A percentile compares a stretch with the other conserved stretches of the same genome.
Conservation (phyloP, 129 eudicot genomes). For the Tagetes erecta region DNA sequence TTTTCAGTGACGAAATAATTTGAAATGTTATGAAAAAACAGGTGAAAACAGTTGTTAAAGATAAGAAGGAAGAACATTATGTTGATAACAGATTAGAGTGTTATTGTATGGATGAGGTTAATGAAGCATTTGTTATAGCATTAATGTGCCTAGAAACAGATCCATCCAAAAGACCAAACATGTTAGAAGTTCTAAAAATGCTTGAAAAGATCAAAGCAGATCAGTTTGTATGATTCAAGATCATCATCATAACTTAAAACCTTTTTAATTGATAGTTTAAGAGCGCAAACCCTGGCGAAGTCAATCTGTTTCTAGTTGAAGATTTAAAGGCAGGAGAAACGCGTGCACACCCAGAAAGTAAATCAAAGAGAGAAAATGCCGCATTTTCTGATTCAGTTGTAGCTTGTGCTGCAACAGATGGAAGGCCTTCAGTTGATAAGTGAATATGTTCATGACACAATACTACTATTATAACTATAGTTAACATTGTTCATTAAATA, state of each 20-base stretch:
- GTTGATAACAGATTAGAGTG: constrained; percentile 59
- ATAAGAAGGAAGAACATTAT: constrained; percentile 74
- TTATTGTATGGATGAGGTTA: constrained; percentile 52
- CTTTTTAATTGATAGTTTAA: background rate
- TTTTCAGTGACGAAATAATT: constrained; percentile 1
- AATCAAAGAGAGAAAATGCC: constrained; percentile 67
- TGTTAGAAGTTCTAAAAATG: constrained; percentile 83
- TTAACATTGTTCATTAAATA: constrained; percentile 2
- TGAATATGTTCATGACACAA: constrained; percentile 45
- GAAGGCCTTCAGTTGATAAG: constrained; percentile 55
- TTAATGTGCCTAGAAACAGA: constrained; percentile 77
- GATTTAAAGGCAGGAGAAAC: constrained; percentile 85
- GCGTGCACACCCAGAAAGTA: constrained; percentile 60
- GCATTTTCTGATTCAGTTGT: constrained; percentile 67
- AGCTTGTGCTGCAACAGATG: constrained; percentile 55
- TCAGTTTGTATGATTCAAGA: constrained; percentile 22
- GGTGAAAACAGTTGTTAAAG: constrained; percentile 84
- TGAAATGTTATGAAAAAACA: constrained; percentile 32
- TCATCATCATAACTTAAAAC: constrained; percentile 12
- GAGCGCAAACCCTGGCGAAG: background rate
- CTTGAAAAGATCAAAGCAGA: constrained; percentile 61
- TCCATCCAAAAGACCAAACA: constrained; percentile 77
- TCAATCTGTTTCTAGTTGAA: constrained; percentile 56
- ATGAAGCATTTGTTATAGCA: constrained; percentile 58
- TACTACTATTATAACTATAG: background rate